Percentiles rank a stretch among this genome's conserved stretches.
Conservation (phyloP, 495 filamentous ascomycete species). For the Cladorrhinum samala region DNA sequence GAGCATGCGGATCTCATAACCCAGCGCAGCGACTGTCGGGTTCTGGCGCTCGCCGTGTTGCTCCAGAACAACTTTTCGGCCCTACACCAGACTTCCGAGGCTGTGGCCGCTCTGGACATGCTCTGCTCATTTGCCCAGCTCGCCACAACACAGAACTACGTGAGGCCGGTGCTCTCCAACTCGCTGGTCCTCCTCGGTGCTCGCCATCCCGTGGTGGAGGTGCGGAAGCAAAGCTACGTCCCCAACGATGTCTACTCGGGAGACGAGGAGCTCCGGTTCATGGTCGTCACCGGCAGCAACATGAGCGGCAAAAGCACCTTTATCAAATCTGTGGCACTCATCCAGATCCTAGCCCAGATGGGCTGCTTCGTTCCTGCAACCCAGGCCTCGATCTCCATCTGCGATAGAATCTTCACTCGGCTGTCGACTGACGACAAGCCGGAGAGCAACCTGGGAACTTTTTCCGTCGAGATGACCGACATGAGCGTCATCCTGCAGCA, state of each 20-base stretch:
- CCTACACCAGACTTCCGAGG: constrained; percentile 75
- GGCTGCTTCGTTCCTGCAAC: constrained; percentile 85
- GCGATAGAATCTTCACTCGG: constrained; percentile 78
- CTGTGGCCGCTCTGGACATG: constrained; percentile 89
- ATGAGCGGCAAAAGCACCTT: constrained; percentile 99
- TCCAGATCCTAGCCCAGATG: constrained; percentile 87
- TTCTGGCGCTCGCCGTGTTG: constrained; percentile 62
- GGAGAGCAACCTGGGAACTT: constrained; percentile 87
- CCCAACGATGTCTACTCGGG: constrained; percentile 83
- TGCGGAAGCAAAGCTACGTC: constrained; percentile 55
- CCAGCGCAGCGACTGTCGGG: constrained; percentile 63
- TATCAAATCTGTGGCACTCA: constrained; percentile 77
- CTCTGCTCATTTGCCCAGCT: constrained; percentile 75
- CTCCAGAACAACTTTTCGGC: constrained; percentile 60
- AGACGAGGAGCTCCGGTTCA: constrained; percentile 68
- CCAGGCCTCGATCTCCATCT: constrained; percentile 75
- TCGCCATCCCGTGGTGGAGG: constrained; percentile 72
- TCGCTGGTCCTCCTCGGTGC: constrained; percentile 72
- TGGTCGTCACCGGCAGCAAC: constrained; percentile 94
- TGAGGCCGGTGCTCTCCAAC: constrained; percentile 68
- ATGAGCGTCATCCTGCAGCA: constrained; percentile 80
- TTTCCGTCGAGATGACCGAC: constrained; percentile 91
- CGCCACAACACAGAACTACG: constrained; percentile 71
- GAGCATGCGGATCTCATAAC: constrained; percentile 49
- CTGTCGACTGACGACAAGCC: constrained; percentile 82